Percentiles rank a stretch among this genome's conserved stretches.
Evolutionary conservation across 2,329 filamentous ascomycete species (phyloP).

Genomic region (Mycosphaerella sp.): DNA sequence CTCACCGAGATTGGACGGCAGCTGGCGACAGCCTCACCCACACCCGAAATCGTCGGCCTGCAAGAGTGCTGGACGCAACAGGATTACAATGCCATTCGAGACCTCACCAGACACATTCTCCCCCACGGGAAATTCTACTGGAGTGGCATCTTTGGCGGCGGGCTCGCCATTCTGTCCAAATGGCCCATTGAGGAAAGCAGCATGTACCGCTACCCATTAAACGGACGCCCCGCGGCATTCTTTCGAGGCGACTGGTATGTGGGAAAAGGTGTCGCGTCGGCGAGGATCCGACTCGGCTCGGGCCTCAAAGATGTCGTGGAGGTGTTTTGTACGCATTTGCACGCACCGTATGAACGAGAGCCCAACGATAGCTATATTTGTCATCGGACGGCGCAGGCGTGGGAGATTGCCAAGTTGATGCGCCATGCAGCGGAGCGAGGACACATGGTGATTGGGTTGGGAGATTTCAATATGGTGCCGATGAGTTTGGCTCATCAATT

Average conservation of each 20-base stretch:
- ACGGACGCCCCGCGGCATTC: constrained; percentile 88
- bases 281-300: constrained; percentile 65
- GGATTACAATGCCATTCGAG: constrained; percentile 73
- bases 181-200: constrained; percentile 88
- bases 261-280: constrained; percentile 85
- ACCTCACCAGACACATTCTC: constrained; percentile 64
- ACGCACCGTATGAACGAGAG: constrained; percentile 78
- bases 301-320: constrained; percentile 63
- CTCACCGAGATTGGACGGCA: constrained; percentile 77
- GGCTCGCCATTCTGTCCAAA: constrained; percentile 78
- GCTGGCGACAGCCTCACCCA: constrained; percentile 60
- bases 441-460: constrained; percentile 76
- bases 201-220: constrained; percentile 84
- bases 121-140: constrained; percentile 92
- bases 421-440: constrained; percentile 72
- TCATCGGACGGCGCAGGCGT: constrained; percentile 86
- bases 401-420: constrained; percentile 89
- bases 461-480: constrained; percentile 97
- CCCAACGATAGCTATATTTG: constrained; percentile 79
- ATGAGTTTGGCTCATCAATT: constrained; percentile 75
- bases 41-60: constrained; percentile 80
- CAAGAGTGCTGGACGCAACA: constrained; percentile 91
- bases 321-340: constrained; percentile 82
- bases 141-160: constrained; percentile 81
- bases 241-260: constrained; percentile 95